Evolutionary conservation across 805 yeast genomes (phyloP), one percentile per base, ranked within the genome.

Genomic region (Metschnikowia drakensbergensis): DNA sequence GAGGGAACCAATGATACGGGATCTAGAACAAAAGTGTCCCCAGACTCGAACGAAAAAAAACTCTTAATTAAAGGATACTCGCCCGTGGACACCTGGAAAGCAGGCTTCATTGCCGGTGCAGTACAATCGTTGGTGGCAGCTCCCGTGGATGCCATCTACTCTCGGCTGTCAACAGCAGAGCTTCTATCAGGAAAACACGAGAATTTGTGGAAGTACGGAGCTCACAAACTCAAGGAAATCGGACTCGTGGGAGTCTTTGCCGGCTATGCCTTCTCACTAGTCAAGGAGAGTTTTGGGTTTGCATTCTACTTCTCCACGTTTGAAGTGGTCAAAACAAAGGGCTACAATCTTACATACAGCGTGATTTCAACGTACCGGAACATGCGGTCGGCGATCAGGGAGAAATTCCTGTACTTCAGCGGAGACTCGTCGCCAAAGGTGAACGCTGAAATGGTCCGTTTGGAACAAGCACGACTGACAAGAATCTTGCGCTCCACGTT

Each of bases 81-180:
- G 4, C 48, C 68, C 0, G 36, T 71, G 48, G 89, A 87, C 56
- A 82, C 89, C 0, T 80, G 88, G 66, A 65, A 81, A 42, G 88
- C 97, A 0, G 98, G 98, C 0, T 81, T 84, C 48, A 54, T 88
- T 0, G 97, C 97, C 0, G 97, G 97, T 1, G 81, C 84, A 0
- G 81, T 83, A 25, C 96, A 94, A 58, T 86, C 96, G n/a, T 68
- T 88, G 13, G 91, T 88, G 0, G 96, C 96, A 1, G 92, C 97
- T 1, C 98, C 98, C 0, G 75, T 92, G 4, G 97, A 92, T 66
- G 96, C 97, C 6, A 81, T 92, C 3, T 86, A 85, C 60, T 81
- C 96, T 1, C 75, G 97, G 55, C 87, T 91, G 54, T 76, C 83
- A 1, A 84, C 88, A 4, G 79, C 85, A 8, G 96, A 89, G 55